phyloP scores from a whole-genome alignment of 768 basidiomycete species.

The Serendipita sp. region DNA sequence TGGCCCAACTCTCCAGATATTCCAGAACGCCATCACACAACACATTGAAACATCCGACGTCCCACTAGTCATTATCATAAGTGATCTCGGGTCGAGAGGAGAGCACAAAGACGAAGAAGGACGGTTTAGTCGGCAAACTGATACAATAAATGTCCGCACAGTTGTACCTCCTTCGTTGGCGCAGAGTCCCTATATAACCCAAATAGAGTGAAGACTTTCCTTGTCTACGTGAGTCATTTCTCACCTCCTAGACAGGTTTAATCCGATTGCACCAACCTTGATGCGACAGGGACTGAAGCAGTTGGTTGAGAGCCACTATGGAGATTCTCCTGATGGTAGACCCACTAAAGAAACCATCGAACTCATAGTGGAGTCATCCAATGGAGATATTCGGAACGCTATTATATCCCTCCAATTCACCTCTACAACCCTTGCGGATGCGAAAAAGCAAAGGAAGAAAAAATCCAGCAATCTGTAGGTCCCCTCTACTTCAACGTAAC shows the following conservation, averaged over 20 bases:
- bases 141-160: conserved; percentile 47
- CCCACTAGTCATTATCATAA: conserved; percentile 71
- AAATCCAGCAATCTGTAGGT: not conserved
- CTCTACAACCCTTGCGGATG: conserved; percentile 29
- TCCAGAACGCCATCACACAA: conserved; percentile 53
- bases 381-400: conserved; percentile 86
- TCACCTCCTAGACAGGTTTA: conserved; percentile 41
- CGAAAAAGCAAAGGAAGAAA: conserved; percentile 13
- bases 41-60: conserved; percentile 18
- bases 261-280: conserved; percentile 78
- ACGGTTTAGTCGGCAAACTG: conserved; percentile 29
- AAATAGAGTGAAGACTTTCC: conserved; percentile 46
- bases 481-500: not conserved
- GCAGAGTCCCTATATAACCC: conserved; percentile 56
- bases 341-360: conserved; percentile 57
- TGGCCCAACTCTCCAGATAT: conserved; percentile 43
- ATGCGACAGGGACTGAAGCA: conserved; percentile 60
- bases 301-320: conserved; percentile 34
- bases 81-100: conserved; percentile 65
- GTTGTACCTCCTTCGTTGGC: conserved; percentile 56
- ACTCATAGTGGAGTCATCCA: conserved; percentile 56
- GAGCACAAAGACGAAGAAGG: conserved; percentile 33
- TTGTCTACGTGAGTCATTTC: not conserved
- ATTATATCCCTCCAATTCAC: conserved; percentile 87
- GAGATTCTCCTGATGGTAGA: conserved; percentile 13